Evolutionary conservation across 306 rosid species (phyloP), one percentile per base, ranked within the genome.

Genomic region (Nissolia schottii): DNA sequence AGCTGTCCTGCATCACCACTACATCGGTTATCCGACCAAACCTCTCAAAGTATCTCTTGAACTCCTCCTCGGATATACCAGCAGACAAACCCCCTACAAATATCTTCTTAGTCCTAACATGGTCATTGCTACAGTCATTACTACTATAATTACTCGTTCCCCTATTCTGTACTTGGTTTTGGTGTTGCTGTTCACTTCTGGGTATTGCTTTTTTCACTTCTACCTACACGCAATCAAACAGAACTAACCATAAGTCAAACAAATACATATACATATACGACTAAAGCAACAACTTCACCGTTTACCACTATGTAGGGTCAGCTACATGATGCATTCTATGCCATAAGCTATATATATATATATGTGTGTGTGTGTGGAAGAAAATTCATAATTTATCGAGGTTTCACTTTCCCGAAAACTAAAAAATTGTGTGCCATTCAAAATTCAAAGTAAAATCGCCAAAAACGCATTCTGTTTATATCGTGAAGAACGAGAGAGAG

Each of bases 21-120:
- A 89, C 94, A 56, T 92, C 98, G 0, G 89, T 85, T 77, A 92
- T 75, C 12, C 75, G 73, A 75, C 98, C 98, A 70, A 86, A 92
- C 70, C 75, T 76, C 74, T 89, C 94, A 67, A 92, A 92, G 72
- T 92, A 92, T 16, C 35, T 75, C 82, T 69, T 88, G 80, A 92
- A 89, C 71, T 88, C 96, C 13, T 69, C 87, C 76, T 85, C 92
- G 0, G 88, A 87, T 46, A 88, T 69, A 80, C 74, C 70, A 55
- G 92, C 87, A 9, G 94, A 84, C 43, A 92, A 79, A 19, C 96
- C 98, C 13, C 98, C 98, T 0, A 92, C 98, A 51, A 92, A 92
- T 34, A 92, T 84, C 90, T 92, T 92, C 59, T 79, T 89, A 10
- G 94, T 87, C 68, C 85, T 83, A 82, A 77, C 27, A 25, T 61